Percentiles rank a stretch among this genome's conserved stretches.
phyloP scores from a whole-genome alignment of 78 protist genomes.

The Reticulomyxa filosa region DNA sequence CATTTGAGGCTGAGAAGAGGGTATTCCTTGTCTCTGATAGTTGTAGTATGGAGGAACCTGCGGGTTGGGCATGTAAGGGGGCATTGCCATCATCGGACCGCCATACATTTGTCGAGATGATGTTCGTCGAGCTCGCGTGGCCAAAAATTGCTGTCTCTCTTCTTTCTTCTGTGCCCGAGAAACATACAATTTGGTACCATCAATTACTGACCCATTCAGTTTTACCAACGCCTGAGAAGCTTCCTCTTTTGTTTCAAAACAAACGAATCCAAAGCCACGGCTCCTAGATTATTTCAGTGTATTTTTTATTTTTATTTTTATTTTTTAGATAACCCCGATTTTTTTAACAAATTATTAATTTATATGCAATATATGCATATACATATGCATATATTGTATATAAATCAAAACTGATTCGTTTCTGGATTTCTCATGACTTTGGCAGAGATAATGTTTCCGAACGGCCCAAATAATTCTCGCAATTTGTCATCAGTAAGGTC shows the following conservation, averaged over 20 bases:
- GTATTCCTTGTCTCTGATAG: too few species aligned
- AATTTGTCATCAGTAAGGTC: constrained; percentile 54
- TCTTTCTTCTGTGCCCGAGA: constrained; percentile 74
- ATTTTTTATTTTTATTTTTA: too few species aligned
- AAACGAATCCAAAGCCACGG: constrained; percentile 90
- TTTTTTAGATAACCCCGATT: too few species aligned
- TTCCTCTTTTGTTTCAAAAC: constrained; percentile 68
- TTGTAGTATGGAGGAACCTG: too few species aligned
- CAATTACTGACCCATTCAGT: constrained; percentile 73
- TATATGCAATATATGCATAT: too few species aligned
- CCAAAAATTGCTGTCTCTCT: constrained; percentile 21
- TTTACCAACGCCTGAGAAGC: constrained; percentile 75
- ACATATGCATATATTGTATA: too few species aligned
- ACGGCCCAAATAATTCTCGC: constrained; percentile 41
- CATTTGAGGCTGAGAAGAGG: too few species aligned
- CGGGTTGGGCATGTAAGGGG: too few species aligned
- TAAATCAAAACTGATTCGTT: too few species aligned
- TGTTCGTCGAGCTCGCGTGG: background rate
- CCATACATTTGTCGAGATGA: background rate
- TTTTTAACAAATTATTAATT: too few species aligned
- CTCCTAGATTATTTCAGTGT: constrained; percentile 39
- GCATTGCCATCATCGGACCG: too few species aligned
- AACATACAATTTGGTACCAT: constrained; percentile 76
- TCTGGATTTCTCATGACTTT: constrained; percentile 71
- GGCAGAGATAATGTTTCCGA: constrained; percentile 72